Evolutionary conservation across 2,329 filamentous ascomycete species (phyloP).

Genomic region (Hirsutella minnesotensis): DNA sequence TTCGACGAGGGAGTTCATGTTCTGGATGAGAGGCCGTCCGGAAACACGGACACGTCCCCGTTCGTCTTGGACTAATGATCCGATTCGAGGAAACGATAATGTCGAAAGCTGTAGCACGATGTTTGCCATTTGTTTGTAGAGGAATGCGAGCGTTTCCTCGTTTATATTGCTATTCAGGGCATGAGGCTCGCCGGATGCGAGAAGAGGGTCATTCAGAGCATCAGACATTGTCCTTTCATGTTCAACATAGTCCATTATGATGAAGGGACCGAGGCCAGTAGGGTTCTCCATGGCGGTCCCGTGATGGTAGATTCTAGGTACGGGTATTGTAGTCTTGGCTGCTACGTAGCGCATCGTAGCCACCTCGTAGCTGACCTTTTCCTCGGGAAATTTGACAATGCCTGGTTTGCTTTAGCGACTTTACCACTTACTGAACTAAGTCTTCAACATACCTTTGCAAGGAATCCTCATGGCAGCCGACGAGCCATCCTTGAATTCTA

Average conservation of each 20-base stretch:
- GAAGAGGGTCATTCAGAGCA: conserved; percentile 16
- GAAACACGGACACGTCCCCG: conserved; percentile 14
- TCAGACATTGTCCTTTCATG: conserved; percentile 17
- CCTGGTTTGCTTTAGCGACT: conserved; percentile 3
- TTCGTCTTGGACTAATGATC: conserved; percentile 18
- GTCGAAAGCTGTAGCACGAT: conserved; percentile 27
- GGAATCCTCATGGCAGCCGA: conserved; percentile 18
- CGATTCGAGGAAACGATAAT: conserved; percentile 23
- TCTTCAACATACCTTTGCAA: conserved; percentile 9
- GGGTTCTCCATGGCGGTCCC: conserved; percentile 19
- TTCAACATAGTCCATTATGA: conserved; percentile 25
- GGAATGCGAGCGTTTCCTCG: conserved; percentile 16
- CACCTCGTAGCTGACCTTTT: conserved; percentile 23
- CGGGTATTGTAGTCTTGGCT: conserved; percentile 19
- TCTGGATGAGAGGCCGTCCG: conserved; percentile 22
- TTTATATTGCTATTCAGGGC: conserved; percentile 21
- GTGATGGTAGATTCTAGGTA: conserved; percentile 19
- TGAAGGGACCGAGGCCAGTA: conserved; percentile 20
- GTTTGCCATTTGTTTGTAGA: conserved; percentile 28
- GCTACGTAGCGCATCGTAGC: conserved; percentile 21
- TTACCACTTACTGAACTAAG: background rate
- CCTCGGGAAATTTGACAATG: conserved; percentile 17
- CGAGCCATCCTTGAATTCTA: conserved; percentile 19
- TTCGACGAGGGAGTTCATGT: conserved; percentile 25
- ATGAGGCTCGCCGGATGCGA: conserved; percentile 12